Conservation (phyloP, 2,329 filamentous ascomycete species). For the Aspergillus felis region DNA sequence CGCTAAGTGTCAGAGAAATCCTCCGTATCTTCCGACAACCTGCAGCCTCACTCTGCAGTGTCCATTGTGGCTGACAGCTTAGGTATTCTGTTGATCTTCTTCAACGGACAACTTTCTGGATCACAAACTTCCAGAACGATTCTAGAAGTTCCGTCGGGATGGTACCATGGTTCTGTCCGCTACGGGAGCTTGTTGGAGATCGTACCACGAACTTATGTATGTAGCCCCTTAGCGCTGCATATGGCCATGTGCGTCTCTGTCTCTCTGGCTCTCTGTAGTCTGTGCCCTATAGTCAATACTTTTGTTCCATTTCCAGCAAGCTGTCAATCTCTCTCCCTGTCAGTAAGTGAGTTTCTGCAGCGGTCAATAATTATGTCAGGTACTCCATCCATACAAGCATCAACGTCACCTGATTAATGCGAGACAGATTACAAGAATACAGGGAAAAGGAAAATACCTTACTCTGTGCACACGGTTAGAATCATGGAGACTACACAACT, state of each 20-base stretch:
- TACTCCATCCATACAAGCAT: no score
- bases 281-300: neutral
- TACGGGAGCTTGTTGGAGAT: neutral
- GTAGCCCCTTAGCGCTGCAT: neutral
- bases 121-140: neutral
- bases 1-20: neutral
- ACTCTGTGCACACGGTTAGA: no score
- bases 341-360: no score
- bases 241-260: neutral
- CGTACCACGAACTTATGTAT: slow-evolving; percentile 1
- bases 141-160: slow-evolving; percentile 4
- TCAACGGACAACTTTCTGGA: neutral
- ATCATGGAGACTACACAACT: no score
- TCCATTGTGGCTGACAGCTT: neutral
- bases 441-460: no score
- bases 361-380: no score
- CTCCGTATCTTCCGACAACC: neutral
- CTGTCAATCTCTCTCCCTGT: no score
- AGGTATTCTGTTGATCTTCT: neutral
- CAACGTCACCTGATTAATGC: no score
- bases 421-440: no score
- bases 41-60: neutral
- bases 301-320: no score
- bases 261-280: neutral
- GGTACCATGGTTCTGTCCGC: slow-evolving; percentile 1